A percentile compares a stretch with the other conserved stretches of the same genome.
Conservation (phyloP, 441 rosid genomes). For the Euphorbia celastroides region DNA sequence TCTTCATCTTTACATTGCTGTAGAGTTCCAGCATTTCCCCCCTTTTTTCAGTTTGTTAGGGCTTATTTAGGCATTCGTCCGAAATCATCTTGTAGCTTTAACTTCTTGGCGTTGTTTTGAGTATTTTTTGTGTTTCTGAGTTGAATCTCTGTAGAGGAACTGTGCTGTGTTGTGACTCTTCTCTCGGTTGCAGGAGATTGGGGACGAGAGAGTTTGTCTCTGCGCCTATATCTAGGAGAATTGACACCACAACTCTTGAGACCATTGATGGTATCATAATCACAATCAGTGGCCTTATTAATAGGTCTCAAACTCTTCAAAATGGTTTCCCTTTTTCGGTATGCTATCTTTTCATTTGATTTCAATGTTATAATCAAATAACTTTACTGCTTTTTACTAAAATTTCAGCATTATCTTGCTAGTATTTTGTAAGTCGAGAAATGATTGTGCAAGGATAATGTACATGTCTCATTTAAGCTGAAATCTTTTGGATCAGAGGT, state of each 20-base stretch:
- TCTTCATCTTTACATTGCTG: neutral
- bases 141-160: neutral
- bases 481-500: neutral
- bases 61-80: neutral
- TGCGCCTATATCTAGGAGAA: slow-evolving; percentile 50
- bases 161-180: neutral
- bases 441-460: neutral
- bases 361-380: slow-evolving; percentile 9
- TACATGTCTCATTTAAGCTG: neutral
- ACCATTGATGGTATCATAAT: slow-evolving; percentile 58
- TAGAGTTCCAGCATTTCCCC: neutral
- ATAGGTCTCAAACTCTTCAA: slow-evolving; percentile 31
- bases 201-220: slow-evolving; percentile 48
- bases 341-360: neutral
- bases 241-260: slow-evolving; percentile 49
- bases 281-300: slow-evolving; percentile 49
- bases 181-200: slow-evolving; percentile 22
- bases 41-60: neutral
- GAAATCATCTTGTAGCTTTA: neutral
- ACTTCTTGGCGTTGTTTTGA: neutral
- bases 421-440: neutral
- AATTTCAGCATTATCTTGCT: slow-evolving; percentile 26
- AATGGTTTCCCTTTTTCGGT: slow-evolving; percentile 59
- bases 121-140: neutral
- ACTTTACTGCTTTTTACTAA: neutral